Base-by-base conservation (phyloP, 495 filamentous ascomycete species). In the Podospora fimiseda region DNA sequence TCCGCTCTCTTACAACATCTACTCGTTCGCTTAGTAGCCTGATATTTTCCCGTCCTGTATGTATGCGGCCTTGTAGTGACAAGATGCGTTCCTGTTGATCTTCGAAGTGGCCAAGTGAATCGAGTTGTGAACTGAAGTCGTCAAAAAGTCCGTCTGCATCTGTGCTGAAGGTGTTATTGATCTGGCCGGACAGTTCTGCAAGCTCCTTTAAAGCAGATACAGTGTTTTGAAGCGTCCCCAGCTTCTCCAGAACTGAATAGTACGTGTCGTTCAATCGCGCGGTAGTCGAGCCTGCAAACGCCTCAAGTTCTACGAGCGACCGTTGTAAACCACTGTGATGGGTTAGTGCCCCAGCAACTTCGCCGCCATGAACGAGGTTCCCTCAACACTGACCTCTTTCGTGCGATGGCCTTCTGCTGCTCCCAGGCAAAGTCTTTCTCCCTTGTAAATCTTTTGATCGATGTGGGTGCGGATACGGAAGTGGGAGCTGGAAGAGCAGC, bases 241-340 rank as follows among this genome's bases (percentile, higher is more conserved):
- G 74, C 53, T 87, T 92, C 62, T 92, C 86, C 14, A 93, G 74
- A 4, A 96, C 75, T 3, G 85, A 83, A 60, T 91, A 90, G 70
- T 95, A 95, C 0, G 86, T 90, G 58, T 87, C 85, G 61, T 95
- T 89, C n/a, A 96, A 78, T 41, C 80, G 80, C 55, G 80, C 79
- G 16, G 84, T 93, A 2, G 82, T 81, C 33, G 78, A 77, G 39
- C 66, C 73, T 8, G 76, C 74, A 52, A 74, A 72, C 9, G 58
- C 61, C 20, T 69, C 69, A 14, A 82, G 63, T 21, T 72, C 65
- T 41, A 60, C 41, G 15, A 81, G 59, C 0, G 74, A 70, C 48
- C 68, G 67, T 51, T 63, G 67, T 9, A 78, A 52, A 33, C 64
- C 70, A 51, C 75, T 77, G 55, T 57, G 9, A 19, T 43, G 19